These are phyloP conservation scores for Neopestalotiopsis sp. DNA, from an alignment of 2,329 filamentous ascomycete genomes.

Conservation along the genomic window DNA sequence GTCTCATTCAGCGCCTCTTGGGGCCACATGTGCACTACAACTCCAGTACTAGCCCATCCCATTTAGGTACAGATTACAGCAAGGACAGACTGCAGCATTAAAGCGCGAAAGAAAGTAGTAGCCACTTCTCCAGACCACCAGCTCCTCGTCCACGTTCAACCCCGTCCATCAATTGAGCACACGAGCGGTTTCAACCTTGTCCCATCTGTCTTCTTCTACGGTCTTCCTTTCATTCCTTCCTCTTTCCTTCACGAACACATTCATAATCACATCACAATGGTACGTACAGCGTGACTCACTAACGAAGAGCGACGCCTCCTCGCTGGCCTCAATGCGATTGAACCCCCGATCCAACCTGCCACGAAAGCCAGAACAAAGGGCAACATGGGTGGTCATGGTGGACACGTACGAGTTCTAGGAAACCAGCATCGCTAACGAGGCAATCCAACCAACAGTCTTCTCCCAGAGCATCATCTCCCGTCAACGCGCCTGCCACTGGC, in stretches of 20 bases:
- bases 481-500: conserved; percentile 65
- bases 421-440: neutral
- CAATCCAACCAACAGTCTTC: conserved; percentile 52
- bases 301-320: too few species aligned
- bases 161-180: conserved; percentile 3
- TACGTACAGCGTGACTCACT: conserved; percentile 20
- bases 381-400: too few species aligned
- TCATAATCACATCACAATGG: conserved; percentile 24
- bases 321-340: too few species aligned
- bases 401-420: too few species aligned
- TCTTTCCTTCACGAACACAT: conserved; percentile 16
- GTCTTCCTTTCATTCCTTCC: conserved; percentile 25
- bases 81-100: neutral
- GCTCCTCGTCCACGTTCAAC: neutral
- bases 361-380: too few species aligned
- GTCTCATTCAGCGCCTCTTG: neutral
- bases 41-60: neutral
- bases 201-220: conserved; percentile 25
- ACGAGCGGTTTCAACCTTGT: conserved; percentile 20
- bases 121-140: conserved; percentile 12
- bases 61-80: neutral
- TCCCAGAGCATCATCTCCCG: conserved; percentile 65
- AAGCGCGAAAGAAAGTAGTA: neutral
- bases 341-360: neutral
- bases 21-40: too few species aligned